Evolutionary conservation across 148 eudicot genomes (phyloP).

Genomic region (Polygonum maritimum): DNA sequence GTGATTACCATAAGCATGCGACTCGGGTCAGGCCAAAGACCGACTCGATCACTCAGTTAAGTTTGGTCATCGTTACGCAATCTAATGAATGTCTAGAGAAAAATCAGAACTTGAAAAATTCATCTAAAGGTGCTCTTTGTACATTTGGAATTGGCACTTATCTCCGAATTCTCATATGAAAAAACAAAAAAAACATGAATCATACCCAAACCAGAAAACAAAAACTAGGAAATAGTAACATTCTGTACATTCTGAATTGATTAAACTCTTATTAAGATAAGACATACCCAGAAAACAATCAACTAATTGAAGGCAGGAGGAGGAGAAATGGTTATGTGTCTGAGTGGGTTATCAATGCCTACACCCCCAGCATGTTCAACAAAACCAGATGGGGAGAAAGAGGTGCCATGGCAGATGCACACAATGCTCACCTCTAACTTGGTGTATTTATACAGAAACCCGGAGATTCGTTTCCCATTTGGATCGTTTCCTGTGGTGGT

Average conservation of each 20-base stretch:
- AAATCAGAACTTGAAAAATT: neutral
- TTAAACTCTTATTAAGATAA: neutral
- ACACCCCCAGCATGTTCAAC: constrained; percentile 82
- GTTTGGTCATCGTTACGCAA: too few relatives aligned
- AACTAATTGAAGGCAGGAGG: constrained; percentile 12
- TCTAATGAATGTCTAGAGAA: neutral
- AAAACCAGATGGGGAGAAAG: constrained; percentile 65
- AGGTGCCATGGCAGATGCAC: constrained; percentile 67
- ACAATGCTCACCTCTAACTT: constrained; percentile 56
- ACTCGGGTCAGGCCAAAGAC: too few relatives aligned
- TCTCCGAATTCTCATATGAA: neutral
- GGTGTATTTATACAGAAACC: constrained; percentile 56
- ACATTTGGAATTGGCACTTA: neutral
- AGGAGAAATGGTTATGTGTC: constrained; percentile 52
- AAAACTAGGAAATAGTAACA: neutral
- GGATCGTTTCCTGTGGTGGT: constrained; percentile 70
- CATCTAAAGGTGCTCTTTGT: neutral
- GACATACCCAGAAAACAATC: neutral
- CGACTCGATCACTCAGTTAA: too few relatives aligned
- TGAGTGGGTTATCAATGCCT: constrained; percentile 48
- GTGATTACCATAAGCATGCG: too few relatives aligned
- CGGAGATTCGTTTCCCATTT: constrained; percentile 53
- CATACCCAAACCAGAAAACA: neutral
- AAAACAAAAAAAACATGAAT: neutral
- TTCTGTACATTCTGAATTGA: neutral